phyloP scores from a whole-genome alignment of 129 eudicot species.

The Saposhnikovia divaricata region DNA sequence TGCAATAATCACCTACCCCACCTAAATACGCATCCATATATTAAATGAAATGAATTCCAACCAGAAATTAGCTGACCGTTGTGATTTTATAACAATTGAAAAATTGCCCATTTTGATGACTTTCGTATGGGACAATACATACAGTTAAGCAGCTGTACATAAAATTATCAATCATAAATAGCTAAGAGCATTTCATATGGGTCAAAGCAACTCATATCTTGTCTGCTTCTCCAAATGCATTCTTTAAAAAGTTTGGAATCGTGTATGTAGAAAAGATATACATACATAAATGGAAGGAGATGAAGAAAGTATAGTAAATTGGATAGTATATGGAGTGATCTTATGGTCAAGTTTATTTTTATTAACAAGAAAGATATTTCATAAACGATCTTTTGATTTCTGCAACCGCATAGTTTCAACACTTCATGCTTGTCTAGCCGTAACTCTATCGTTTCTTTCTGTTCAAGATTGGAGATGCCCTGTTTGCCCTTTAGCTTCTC shows the following conservation, averaged over 20 bases:
- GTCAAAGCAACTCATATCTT: not conserved
- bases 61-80: slow-evolving; percentile 1
- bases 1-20: slow-evolving; percentile 3
- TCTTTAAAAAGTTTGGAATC: not conserved
- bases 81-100: not conserved
- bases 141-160: too few species aligned
- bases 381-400: slow-evolving; percentile 69
- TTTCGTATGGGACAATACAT: not conserved
- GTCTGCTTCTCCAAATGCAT: not conserved
- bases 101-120: not conserved
- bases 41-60: slow-evolving; percentile 3
- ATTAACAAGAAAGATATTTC: slow-evolving; percentile 44
- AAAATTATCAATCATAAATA: not conserved
- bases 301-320: slow-evolving; percentile 18
- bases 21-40: slow-evolving; percentile 5
- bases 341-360: slow-evolving; percentile 65
- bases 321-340: slow-evolving; percentile 43
- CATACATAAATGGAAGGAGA: not conserved
- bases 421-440: slow-evolving; percentile 65
- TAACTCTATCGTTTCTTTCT: slow-evolving; percentile 42
- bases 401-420: slow-evolving; percentile 79
- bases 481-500: slow-evolving; percentile 70
- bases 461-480: slow-evolving; percentile 92
- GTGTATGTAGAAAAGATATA: not conserved
- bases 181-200: not conserved